Conservation (phyloP, 176 grass and related monocot genomes). For the Secale cereale region DNA sequence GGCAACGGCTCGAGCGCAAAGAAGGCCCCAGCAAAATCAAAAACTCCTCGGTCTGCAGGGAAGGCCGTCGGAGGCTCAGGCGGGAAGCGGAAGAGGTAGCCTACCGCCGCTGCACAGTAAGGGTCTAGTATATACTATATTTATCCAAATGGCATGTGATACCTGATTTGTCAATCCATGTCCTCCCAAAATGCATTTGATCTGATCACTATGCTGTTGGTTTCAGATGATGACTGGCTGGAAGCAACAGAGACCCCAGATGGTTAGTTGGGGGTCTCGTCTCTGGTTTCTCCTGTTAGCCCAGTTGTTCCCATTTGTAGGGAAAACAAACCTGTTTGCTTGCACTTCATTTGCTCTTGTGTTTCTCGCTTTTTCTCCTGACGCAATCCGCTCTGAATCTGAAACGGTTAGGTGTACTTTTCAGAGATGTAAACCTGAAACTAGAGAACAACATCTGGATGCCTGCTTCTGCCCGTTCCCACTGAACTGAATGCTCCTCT, state of each 20-base stretch:
- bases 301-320: too few species aligned
- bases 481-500: too few species aligned
- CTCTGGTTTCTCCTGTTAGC: background rate
- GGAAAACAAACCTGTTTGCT: too few species aligned
- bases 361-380: too few species aligned
- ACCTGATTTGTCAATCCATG: background rate
- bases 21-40: slow-evolving; percentile 57
- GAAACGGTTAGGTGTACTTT: background rate
- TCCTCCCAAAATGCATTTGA: background rate
- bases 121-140: background rate
- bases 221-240: background rate
- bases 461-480: background rate
- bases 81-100: slow-evolving; percentile 82
- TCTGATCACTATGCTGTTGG: background rate
- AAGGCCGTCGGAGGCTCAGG: slow-evolving; percentile 42
- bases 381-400: too few species aligned
- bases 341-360: too few species aligned
- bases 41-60: slow-evolving; percentile 37
- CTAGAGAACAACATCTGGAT: background rate
- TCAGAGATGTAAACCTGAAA: background rate
- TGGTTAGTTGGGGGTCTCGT: background rate
- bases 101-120: background rate
- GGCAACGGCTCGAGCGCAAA: slow-evolving; percentile 41
- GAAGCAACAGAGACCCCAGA: background rate
- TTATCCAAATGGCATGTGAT: too few species aligned